Conservation (phyloP, 2,329 filamentous ascomycete species). For the Exophiala aquamarina region DNA sequence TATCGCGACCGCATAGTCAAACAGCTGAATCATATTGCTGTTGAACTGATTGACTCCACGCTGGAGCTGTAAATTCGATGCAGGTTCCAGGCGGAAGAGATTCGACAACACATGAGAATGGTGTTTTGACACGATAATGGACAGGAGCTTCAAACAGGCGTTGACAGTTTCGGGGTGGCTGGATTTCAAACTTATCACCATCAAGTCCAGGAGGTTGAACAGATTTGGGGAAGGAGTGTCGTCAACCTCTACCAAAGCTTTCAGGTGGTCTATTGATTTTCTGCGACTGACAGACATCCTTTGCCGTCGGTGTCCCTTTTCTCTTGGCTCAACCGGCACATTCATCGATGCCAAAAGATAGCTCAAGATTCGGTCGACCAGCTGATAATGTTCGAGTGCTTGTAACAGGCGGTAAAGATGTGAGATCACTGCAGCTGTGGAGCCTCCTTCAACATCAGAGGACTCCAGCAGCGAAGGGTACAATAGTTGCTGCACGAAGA, state of each 20-base stretch:
- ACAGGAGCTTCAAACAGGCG: constrained; percentile 83
- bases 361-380: constrained; percentile 89
- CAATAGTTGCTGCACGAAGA: constrained; percentile 92
- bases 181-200: constrained; percentile 80
- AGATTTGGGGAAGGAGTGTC: constrained; percentile 78
- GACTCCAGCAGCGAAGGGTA: constrained; percentile 96
- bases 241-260: constrained; percentile 71
- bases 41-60: constrained; percentile 41
- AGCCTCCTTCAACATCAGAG: constrained; percentile 94
- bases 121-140: constrained; percentile 81
- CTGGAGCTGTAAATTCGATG: constrained; percentile 55
- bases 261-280: constrained; percentile 85
- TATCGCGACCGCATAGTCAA: constrained; percentile 39
- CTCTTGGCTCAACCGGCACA: constrained; percentile 34
- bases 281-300: constrained; percentile 64
- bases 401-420: constrained; percentile 90
- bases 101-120: constrained; percentile 81
- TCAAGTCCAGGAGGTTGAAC: constrained; percentile 90
- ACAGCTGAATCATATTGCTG: constrained; percentile 39
- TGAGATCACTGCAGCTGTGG: constrained; percentile 90
- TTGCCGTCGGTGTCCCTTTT: constrained; percentile 23
- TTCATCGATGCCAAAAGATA: constrained; percentile 80
- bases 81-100: constrained; percentile 56
- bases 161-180: constrained; percentile 84
- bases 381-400: constrained; percentile 85